Evolutionary conservation across 2,329 filamentous ascomycete genomes (phyloP).

Genomic region (Pyricularia grisea): DNA sequence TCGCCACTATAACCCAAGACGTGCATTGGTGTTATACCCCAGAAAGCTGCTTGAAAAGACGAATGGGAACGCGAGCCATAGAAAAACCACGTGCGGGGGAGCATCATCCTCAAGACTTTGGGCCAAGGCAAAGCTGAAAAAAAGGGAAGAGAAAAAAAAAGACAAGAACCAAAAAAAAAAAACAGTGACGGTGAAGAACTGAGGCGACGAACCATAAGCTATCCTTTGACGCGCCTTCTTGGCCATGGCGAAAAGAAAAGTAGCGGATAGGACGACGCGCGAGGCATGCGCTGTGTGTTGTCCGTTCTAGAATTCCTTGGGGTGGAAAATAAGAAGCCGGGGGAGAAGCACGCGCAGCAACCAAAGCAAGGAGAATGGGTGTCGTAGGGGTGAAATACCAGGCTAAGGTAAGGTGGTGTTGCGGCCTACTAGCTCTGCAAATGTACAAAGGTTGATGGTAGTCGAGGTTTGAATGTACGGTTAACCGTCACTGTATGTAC

Average conservation of each 20-base stretch:
- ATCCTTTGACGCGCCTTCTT: constrained; percentile 58
- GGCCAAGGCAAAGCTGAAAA: background rate
- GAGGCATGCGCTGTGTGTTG: constrained; percentile 1
- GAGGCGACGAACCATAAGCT: constrained; percentile 47
- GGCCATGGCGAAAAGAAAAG: constrained; percentile 35
- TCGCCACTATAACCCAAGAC: background rate
- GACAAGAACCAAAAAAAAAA: background rate
- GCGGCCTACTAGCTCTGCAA: background rate
- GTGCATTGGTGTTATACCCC: background rate
- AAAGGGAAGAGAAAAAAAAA: background rate
- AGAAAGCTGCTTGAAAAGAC: background rate
- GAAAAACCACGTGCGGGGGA: background rate
- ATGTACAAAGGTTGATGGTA: background rate
- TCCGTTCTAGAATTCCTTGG: background rate
- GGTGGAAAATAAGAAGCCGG: background rate
- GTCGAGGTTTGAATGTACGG: background rate
- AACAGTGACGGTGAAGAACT: background rate
- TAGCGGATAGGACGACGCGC: background rate
- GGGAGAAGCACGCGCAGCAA: background rate
- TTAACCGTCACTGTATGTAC: background rate
- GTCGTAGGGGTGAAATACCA: background rate
- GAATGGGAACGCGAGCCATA: background rate
- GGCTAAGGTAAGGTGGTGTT: background rate
- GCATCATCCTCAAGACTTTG: constrained; percentile 14
- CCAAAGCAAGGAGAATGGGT: background rate